Conservation (phyloP, 345 rosid species). For the Bretschneidera sinensis region DNA sequence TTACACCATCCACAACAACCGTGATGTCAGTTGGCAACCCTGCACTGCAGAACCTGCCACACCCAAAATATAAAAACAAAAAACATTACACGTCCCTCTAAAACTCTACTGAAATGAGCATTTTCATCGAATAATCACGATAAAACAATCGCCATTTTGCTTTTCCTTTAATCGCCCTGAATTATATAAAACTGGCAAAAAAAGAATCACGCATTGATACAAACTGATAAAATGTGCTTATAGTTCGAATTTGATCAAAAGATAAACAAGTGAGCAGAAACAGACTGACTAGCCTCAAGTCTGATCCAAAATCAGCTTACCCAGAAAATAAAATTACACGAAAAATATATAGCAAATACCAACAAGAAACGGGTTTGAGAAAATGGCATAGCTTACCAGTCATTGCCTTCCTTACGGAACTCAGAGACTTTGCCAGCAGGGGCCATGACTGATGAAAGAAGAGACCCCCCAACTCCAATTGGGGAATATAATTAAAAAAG, state of each 20-base stretch:
- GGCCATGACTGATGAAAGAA: conserved; percentile 49
- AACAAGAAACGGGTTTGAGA: conserved; percentile 1
- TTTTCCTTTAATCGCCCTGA: not conserved
- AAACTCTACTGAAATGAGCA: not conserved
- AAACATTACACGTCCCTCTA: conserved; percentile 7
- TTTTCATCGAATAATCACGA: not conserved
- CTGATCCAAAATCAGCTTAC: conserved; percentile 14
- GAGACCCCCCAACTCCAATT: conserved; percentile 23
- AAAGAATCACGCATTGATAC: not conserved
- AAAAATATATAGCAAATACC: conserved; percentile 1
- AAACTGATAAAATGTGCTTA: not conserved
- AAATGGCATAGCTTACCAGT: conserved; percentile 51
- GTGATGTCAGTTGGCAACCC: conserved; percentile 75
- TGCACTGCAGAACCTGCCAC: conserved; percentile 69
- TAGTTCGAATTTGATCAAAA: not conserved
- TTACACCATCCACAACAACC: conserved; percentile 50
- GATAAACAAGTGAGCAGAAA: no score
- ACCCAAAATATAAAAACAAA: conserved; percentile 9
- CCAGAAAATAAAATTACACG: conserved; percentile 8
- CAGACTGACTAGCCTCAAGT: conserved; percentile 1
- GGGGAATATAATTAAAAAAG: conserved; percentile 16
- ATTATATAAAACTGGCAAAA: not conserved
- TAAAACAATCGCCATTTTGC: not conserved
- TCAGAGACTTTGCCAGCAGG: conserved; percentile 75
- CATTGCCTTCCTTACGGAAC: conserved; percentile 65